Conservation (phyloP, 225 moss, liverwort and hornwort species). For the Neckera pumila region DNA sequence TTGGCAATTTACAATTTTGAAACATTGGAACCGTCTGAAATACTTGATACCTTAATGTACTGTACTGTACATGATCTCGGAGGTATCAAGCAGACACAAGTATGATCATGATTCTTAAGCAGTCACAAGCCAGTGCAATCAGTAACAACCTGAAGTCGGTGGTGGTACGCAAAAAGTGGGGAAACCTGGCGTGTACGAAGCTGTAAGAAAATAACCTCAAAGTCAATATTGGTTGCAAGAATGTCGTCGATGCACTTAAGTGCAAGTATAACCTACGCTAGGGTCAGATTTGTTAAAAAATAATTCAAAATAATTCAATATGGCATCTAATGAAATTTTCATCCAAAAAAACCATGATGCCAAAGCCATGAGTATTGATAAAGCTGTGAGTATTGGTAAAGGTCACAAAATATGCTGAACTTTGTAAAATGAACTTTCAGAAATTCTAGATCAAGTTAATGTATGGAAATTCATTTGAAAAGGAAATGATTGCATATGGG, state of each 20-base stretch:
- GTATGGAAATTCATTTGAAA: too few species aligned
- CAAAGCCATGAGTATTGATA: too few species aligned
- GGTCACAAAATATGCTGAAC: too few species aligned
- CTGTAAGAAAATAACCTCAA: not conserved
- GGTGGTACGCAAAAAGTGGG: not conserved
- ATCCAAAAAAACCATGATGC: too few species aligned
- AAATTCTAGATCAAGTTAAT: too few species aligned
- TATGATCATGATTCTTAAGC: not conserved
- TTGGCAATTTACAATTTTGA: not conserved
- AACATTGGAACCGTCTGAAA: not conserved
- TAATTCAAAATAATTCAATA: too few species aligned
- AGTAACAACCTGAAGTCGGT: not conserved
- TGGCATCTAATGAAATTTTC: too few species aligned
- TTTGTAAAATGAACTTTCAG: too few species aligned
- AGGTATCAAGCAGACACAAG: not conserved
- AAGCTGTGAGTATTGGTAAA: too few species aligned
- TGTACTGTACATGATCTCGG: not conserved
- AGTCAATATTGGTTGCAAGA: not conserved
- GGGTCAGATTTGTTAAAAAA: too few species aligned
- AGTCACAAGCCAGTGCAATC: not conserved
- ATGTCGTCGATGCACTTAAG: not conserved
- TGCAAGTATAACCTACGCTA: not conserved
- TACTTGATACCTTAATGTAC: not conserved
- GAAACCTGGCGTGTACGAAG: not conserved
- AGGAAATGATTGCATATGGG: too few species aligned